Conservation (phyloP, 805 yeast species). For the Candida peoriensis region DNA sequence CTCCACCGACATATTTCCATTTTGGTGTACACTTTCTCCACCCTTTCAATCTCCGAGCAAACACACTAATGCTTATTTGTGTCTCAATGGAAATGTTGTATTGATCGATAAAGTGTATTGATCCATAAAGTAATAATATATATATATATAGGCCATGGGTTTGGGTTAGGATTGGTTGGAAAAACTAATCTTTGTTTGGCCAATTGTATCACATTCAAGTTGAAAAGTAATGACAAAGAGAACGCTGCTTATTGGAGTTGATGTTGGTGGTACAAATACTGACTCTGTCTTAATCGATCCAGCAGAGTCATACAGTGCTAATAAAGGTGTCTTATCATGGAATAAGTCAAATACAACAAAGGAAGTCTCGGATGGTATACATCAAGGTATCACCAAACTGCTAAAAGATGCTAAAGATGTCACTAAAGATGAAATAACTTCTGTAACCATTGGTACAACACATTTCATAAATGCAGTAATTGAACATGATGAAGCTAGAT, state of each 20-base stretch:
- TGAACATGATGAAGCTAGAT: conserved; percentile 37
- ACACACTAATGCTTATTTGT: too few species aligned
- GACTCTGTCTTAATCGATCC: conserved; percentile 44
- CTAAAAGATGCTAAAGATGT: conserved; percentile 24
- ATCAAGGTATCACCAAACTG: conserved; percentile 29
- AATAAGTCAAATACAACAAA: conserved; percentile 40
- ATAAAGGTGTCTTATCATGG: conserved; percentile 36
- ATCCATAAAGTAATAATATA: too few species aligned
- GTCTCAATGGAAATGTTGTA: too few species aligned
- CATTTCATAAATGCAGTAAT: conserved; percentile 46
- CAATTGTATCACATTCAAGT: too few species aligned
- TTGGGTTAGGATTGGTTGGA: too few species aligned
- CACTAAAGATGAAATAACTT: conserved; percentile 26
- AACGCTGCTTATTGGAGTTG: conserved; percentile 36
- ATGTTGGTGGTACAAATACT: conserved; percentile 49
- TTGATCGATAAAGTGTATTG: too few species aligned
- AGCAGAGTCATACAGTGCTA: conserved; percentile 13
- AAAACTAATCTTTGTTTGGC: too few species aligned
- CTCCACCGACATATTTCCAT: too few species aligned
- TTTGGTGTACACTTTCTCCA: too few species aligned
- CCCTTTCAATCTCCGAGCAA: too few species aligned
- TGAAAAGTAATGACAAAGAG: conserved; percentile 8
- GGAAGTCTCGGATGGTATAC: conserved; percentile 40
- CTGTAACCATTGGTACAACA: conserved; percentile 45
- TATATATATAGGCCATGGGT: too few species aligned